phyloP scores from a whole-genome alignment of 1,139 yeast genomes.

The Maudiozyma humilis region DNA sequence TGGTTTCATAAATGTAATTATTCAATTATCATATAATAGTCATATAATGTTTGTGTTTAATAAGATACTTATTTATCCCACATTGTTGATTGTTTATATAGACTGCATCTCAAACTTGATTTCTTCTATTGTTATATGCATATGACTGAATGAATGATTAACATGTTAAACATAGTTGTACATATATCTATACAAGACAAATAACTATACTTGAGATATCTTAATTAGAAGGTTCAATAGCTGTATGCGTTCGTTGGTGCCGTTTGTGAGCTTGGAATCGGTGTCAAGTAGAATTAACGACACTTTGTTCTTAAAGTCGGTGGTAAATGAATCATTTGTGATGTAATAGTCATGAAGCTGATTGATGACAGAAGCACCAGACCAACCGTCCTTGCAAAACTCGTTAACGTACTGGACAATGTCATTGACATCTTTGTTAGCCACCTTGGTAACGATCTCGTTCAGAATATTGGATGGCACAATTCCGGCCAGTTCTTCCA shows the following conservation, averaged over 20 bases:
- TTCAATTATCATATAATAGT: too few species aligned
- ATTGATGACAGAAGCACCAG: constrained; percentile 68
- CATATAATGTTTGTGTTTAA: too few species aligned
- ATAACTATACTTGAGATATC: constrained; percentile 36
- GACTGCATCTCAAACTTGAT: too few species aligned
- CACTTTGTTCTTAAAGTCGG: constrained; percentile 54
- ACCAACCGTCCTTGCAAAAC: constrained; percentile 71
- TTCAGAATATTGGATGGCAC: constrained; percentile 52
- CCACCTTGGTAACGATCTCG: constrained; percentile 35
- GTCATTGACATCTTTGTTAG: constrained; percentile 35
- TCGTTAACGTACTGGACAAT: constrained; percentile 46
- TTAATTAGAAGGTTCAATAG: constrained; percentile 61
- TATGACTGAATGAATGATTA: too few species aligned
- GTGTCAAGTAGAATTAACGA: constrained; percentile 62
- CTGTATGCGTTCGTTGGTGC: constrained; percentile 87
- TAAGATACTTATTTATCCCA: too few species aligned
- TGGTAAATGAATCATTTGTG: constrained; percentile 45
- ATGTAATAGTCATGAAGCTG: constrained; percentile 75
- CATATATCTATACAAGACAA: too few species aligned
- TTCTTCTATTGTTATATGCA: too few species aligned
- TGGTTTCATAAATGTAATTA: too few species aligned
- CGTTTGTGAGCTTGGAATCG: constrained; percentile 69
- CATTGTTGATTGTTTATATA: too few species aligned
- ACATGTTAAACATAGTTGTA: too few species aligned
- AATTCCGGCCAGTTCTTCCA: constrained; percentile 75